Base-by-base conservation (phyloP, 2,329 filamentous ascomycete genomes). In the Aspergillus fischeri region DNA sequence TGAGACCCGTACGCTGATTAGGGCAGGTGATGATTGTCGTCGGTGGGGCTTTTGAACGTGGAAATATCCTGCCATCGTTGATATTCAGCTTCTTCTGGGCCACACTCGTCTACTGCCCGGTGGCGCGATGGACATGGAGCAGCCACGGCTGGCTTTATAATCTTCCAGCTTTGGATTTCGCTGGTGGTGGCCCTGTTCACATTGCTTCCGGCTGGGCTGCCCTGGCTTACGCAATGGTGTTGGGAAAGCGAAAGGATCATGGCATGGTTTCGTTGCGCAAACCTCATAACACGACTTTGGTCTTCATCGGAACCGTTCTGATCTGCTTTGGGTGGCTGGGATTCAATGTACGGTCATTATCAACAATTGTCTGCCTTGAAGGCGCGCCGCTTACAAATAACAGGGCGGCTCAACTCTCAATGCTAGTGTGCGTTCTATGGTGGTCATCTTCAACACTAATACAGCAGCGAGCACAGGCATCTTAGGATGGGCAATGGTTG, bases 51-150 rank as follows among this genome's bases (percentile, higher is more conserved):
- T 87, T 88, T 57, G 83, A 85, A 64, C 77, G 83, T 66, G 85
- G 85, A n/a, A 80, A 83, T 25, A 86, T 88, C 66, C 56, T 87
- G 21, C 84, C 82, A 45, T 86, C 84, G 8, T 79, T 89, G 66
- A 75, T 89, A 27, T 90, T 90, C 75, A 86, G 87, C 66, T 88
- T 90, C 73, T 79, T 87, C 71, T 90, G 87, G 86, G 78, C 84
- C 17, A 89, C 86, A 44, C 79, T 89, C 60, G 86, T 90, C 60
- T 90, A 90, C 75, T 86, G 88, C 66, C 86, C 86, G 21, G 83
- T 91, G 59, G 88, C 88, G 49, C 89, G 88, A 75, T 90, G 88
- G 83, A 90, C 88, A 49, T 91, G 88, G 89, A 91, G 90, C 73
- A 76, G 80, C 52, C 86, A 85, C 60, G 88, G 88, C 49, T 91